Conservation (phyloP, 305 asterid genomes). For the Fraxinus greggii region DNA sequence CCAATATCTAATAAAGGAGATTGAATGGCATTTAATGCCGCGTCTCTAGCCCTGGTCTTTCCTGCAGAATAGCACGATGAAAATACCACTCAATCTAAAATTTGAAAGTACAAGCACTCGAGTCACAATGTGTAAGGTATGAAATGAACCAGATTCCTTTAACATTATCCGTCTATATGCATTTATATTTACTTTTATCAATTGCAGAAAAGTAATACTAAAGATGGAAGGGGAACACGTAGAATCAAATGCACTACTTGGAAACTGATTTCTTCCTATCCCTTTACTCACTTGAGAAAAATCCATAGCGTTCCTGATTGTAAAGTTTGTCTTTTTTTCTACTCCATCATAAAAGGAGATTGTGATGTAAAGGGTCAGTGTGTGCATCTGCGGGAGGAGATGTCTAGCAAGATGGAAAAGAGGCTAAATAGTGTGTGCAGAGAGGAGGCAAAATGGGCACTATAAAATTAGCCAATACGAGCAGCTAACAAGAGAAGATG, state of each 20-base stretch:
- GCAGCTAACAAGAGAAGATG: neutral
- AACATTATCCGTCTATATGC: neutral
- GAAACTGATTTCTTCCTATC: neutral
- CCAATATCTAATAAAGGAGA: constrained; percentile 93
- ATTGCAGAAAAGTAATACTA: neutral
- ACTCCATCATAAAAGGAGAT: neutral
- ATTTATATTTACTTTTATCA: neutral
- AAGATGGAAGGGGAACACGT: neutral
- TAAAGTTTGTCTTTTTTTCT: neutral
- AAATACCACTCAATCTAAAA: constrained; percentile 19
- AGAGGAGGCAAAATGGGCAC: neutral
- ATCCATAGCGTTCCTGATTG: neutral
- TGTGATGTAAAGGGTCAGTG: neutral
- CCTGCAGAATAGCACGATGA: constrained; percentile 46
- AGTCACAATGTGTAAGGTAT: neutral
- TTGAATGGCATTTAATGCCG: constrained; percentile 92
- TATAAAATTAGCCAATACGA: neutral
- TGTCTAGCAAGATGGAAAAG: neutral
- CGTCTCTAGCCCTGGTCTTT: constrained; percentile 95
- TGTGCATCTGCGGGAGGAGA: neutral
- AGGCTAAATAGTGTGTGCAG: neutral
- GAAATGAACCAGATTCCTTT: neutral
- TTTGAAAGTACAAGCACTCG: neutral
- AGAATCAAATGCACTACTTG: neutral
- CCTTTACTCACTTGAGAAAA: neutral